Percentiles rank a stretch among this genome's conserved stretches.
phyloP scores from a whole-genome alignment of 2,329 filamentous ascomycete species.

The Penicillium nordicum region DNA sequence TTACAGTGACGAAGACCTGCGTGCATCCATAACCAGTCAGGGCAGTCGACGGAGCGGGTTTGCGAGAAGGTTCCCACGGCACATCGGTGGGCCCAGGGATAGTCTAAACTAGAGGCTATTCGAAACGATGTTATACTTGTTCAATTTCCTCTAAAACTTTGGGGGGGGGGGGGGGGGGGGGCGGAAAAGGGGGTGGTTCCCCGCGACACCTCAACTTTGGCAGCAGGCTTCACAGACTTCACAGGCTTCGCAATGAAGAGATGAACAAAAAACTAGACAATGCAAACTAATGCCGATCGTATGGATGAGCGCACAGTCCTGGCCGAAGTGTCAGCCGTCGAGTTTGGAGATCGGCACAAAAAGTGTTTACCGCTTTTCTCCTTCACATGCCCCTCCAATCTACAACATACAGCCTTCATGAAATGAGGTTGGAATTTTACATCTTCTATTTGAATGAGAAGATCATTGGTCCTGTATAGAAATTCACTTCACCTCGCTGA shows the following conservation, averaged over 20 bases:
- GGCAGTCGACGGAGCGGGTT: constrained; percentile 32
- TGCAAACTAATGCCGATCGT: background rate
- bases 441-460: background rate
- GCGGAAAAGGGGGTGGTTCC: constrained; percentile 10
- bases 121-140: background rate
- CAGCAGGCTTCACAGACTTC: no score
- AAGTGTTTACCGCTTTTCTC: constrained; percentile 8
- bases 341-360: constrained; percentile 21
- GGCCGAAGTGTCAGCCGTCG: constrained; percentile 13
- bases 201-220: constrained; percentile 5
- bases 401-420: background rate
- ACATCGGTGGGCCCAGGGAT: constrained; percentile 41
- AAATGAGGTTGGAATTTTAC: background rate
- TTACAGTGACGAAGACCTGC: constrained; percentile 32
- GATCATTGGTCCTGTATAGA: background rate
- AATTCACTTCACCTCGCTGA: no score
- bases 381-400: background rate
- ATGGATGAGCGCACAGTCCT: constrained; percentile 1
- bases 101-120: constrained; percentile 49
- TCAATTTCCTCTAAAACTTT: background rate
- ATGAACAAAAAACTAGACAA: background rate
- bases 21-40: constrained; percentile 30
- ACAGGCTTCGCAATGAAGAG: background rate
- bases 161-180: no score
- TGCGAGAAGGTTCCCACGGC: constrained; percentile 39